Percentiles rank a stretch among this genome's conserved stretches.
Conservation (phyloP, 441 rosid species). For the Adansonia rubrostipa region DNA sequence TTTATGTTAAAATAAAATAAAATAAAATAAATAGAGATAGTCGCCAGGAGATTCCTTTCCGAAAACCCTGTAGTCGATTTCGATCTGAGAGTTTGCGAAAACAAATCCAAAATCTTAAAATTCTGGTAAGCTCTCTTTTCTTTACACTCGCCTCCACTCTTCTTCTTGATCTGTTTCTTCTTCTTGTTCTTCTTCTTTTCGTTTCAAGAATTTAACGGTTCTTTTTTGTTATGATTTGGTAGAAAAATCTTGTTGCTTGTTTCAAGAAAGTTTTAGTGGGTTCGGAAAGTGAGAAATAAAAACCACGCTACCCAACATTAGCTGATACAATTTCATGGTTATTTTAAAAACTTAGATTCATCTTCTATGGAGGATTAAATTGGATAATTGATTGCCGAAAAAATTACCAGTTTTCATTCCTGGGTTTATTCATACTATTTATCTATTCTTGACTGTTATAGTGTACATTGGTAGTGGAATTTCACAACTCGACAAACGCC, state of each 20-base stretch:
- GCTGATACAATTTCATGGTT: not conserved
- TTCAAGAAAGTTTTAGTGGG: not conserved
- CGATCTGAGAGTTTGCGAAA: conserved; percentile 13
- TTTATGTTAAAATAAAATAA: not conserved
- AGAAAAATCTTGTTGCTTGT: not conserved
- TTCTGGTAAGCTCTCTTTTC: conserved; percentile 12
- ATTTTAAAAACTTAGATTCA: not conserved
- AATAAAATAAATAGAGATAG: not conserved
- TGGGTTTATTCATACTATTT: not conserved
- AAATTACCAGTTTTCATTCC: not conserved
- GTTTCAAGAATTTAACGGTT: not conserved
- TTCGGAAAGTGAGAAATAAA: too few species aligned
- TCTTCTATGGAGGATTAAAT: conserved; percentile 6
- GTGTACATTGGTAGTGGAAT: not conserved
- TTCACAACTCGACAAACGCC: not conserved
- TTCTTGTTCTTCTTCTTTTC: not conserved
- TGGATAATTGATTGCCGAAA: not conserved
- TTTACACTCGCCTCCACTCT: not conserved
- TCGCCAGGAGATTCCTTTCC: not conserved
- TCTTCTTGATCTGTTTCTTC: not conserved
- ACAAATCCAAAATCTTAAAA: not conserved
- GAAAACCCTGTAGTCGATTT: not conserved
- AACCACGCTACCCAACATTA: not conserved
- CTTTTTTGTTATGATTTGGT: not conserved
- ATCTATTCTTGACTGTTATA: not conserved